phyloP scores from a whole-genome alignment of 371 early-diverging fungal species.

The Phascolomyces articulosus region DNA sequence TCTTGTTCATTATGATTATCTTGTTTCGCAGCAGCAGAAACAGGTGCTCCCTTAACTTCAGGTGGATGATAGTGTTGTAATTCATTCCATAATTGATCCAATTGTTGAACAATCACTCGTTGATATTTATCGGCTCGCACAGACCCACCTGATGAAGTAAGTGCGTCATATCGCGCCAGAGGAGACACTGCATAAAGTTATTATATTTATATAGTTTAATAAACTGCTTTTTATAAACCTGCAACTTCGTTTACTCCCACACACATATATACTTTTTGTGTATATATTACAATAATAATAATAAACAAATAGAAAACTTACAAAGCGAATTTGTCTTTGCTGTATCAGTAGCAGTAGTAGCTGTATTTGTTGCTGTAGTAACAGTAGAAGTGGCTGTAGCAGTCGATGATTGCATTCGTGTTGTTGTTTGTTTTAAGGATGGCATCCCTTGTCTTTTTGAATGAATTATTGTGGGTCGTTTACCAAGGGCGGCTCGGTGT shows the following conservation, averaged over 20 bases:
- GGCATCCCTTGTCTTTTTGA: not conserved
- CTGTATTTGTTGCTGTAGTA: not conserved
- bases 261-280: no score
- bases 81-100: conserved; percentile 28
- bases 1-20: conserved; percentile 1
- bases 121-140: conserved; percentile 26
- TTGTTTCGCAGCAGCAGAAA: not conserved
- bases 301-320: not conserved
- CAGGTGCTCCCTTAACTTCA: not conserved
- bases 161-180: conserved; percentile 18
- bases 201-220: not conserved
- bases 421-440: not conserved
- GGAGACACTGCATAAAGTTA: conserved; percentile 13
- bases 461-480: not conserved
- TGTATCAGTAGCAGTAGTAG: not conserved
- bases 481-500: not conserved
- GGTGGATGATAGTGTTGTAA: conserved; percentile 22
- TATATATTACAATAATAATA: not conserved
- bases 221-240: no score
- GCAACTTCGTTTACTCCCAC: no score
- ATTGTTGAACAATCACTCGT: conserved; percentile 23
- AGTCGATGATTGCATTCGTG: not conserved
- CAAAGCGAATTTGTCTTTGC: not conserved
- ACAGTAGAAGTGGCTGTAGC: not conserved
- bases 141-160: conserved; percentile 14